phyloP scores from a whole-genome alignment of 2,329 filamentous ascomycete genomes.

The Calonectria fujianensis region DNA sequence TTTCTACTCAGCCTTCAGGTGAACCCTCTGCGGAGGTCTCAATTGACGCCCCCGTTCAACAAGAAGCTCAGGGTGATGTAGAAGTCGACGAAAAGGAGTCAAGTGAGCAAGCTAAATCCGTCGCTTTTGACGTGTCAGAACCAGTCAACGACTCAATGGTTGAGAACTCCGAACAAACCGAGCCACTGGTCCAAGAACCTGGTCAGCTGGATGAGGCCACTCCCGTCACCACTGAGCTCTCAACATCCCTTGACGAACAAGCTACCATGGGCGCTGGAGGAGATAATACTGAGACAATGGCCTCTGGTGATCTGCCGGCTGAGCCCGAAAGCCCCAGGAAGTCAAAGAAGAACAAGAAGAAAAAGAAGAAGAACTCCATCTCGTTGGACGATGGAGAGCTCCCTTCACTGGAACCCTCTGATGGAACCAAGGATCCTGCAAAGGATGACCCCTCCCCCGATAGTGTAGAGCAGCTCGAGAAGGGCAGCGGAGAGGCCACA shows the following conservation, averaged over 20 bases:
- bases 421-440: slow-evolving; percentile 32
- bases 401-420: slow-evolving; percentile 36
- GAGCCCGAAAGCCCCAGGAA: slow-evolving; percentile 44
- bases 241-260: slow-evolving; percentile 51
- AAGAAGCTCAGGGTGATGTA: slow-evolving; percentile 37
- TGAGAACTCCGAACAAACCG: slow-evolving; percentile 38
- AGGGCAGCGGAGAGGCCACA: slow-evolving; percentile 31
- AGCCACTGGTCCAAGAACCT: slow-evolving; percentile 33
- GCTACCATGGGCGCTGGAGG: slow-evolving; percentile 1
- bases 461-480: slow-evolving; percentile 26
- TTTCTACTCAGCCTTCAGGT: slow-evolving; percentile 1
- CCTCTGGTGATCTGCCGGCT: slow-evolving; percentile 20
- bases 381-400: slow-evolving; percentile 42
- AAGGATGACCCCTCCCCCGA: slow-evolving; percentile 37
- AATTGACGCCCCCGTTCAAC: slow-evolving; percentile 38
- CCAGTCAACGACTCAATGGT: slow-evolving; percentile 28
- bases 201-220: not conserved
- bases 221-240: not conserved
- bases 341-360: slow-evolving; percentile 64
- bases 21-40: slow-evolving; percentile 15
- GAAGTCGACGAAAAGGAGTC: slow-evolving; percentile 50
- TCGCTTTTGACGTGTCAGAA: slow-evolving; percentile 43
- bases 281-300: not conserved
- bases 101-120: slow-evolving; percentile 57
- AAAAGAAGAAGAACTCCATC: slow-evolving; percentile 51